Base-by-base conservation (phyloP, 2,329 filamentous ascomycete genomes). In the Calonectria fujianensis region DNA sequence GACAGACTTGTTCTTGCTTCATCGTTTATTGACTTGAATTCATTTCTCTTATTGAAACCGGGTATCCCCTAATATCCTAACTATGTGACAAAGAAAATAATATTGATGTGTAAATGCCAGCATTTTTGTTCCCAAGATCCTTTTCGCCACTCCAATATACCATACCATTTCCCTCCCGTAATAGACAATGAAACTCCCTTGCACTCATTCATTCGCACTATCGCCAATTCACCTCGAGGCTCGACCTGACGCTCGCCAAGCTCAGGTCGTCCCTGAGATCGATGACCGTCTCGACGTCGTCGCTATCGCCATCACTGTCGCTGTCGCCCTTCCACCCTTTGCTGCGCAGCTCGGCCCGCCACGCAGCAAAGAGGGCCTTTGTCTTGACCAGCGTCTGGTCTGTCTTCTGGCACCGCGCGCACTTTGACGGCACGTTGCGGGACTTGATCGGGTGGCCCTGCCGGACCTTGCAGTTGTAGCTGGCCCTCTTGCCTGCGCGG, bases 371-470 rank as follows among this genome's bases (percentile, higher is more conserved):
- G 64, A 35, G 65, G 70, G n/a, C 73, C 72, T 70, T 75, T 29
- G 71, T 69, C 31, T 68, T 71, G 5, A 9, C 35, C 37, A 81
- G 32, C 70, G 77, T 80, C 5, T 32, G 51, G 13, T 82, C 75
- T 31, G 81, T 41, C 35, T 39, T 48, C n/a, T 39, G 61, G 67
- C 82, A 84, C 54, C 68, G 76, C 48, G 76, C 65, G 69, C 83
- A 85, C 50, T 74, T 77, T 1, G 52, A 45, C 27, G 76, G 27
- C 35, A 83, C 9, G 41, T 48, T 76, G 27, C 69, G 73, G 9
- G 81, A 79, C 32, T 78, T 79, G 18, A 79, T 63, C 41, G 74
- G 78, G 51, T 84, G 80, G 4, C 77, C 75, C n/a, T 66, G 71
- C 50, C 77, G 70, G 13, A 67, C 37, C 20, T 31, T 50, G 74